Percentiles rank a stretch among this genome's conserved stretches.
Conservation (phyloP, 129 eudicot species). For the Chrysanthemum seticuspe region DNA sequence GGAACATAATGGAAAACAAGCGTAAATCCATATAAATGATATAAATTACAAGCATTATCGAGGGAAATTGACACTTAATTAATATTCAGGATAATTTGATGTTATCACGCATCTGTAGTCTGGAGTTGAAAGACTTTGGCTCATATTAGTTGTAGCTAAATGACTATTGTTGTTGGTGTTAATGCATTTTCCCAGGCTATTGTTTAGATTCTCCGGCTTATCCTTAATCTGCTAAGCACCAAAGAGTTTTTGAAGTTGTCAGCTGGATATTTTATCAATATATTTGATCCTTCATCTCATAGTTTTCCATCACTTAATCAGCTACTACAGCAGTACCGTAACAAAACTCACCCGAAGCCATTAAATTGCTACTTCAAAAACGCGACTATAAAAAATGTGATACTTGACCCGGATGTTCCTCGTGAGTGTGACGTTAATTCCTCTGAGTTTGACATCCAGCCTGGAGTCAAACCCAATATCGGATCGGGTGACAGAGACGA, state of each 20-base stretch:
- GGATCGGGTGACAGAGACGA: constrained; percentile 84
- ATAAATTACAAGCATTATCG: too few species aligned
- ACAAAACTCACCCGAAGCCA: constrained; percentile 45
- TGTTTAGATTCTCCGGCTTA: constrained; percentile 16
- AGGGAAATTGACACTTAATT: too few species aligned
- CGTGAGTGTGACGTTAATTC: constrained; percentile 69
- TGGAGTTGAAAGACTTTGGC: too few species aligned
- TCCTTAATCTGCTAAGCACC: constrained; percentile 62
- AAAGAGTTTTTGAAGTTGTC: constrained; percentile 66
- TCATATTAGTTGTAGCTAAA: too few species aligned
- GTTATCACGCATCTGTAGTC: too few species aligned
- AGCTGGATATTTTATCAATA: constrained; percentile 60
- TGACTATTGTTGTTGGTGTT: too few species aligned
- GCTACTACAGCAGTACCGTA: constrained; percentile 61
- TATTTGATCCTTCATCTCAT: constrained; percentile 62
- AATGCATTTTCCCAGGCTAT: too few species aligned
- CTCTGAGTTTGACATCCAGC: constrained; percentile 74
- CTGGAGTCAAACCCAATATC: constrained; percentile 67
- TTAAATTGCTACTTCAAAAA: constrained; percentile 57
- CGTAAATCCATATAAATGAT: too few species aligned
- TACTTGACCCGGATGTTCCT: constrained; percentile 89
- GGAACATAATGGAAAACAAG: too few species aligned
- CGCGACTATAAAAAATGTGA: constrained; percentile 52
- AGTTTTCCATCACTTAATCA: constrained; percentile 68
- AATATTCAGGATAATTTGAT: too few species aligned